A percentile compares a stretch with the other conserved stretches of the same genome.
These are phyloP conservation scores for Globisporangium solare DNA, from an alignment of 352 stramenopile genomes.

Conservation along the genomic window DNA sequence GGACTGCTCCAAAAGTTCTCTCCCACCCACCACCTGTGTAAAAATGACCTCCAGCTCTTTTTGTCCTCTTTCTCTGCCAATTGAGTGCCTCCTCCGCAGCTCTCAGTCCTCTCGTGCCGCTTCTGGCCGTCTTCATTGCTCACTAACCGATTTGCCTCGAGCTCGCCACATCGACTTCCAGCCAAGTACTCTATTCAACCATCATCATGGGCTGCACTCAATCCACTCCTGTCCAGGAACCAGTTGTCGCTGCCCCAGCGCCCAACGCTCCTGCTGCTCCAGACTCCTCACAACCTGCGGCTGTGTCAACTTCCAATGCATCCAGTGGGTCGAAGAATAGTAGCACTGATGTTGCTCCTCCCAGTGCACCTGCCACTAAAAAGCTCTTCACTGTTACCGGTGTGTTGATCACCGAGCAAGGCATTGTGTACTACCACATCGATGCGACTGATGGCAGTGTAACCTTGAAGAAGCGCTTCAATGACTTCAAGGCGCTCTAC, in stretches of 20 bases:
- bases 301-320: constrained; percentile 10
- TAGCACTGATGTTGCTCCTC: neutral
- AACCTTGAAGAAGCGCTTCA: constrained; percentile 68
- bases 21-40: neutral
- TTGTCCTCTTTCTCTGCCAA: neutral
- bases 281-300: constrained; percentile 8
- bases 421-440: constrained; percentile 70
- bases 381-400: constrained; percentile 42
- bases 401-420: constrained; percentile 55
- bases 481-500: constrained; percentile 79
- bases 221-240: constrained; percentile 53
- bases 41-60: too few relatives aligned
- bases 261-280: constrained; percentile 15
- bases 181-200: constrained; percentile 15
- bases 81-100: neutral
- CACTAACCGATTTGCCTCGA: constrained; percentile 10
- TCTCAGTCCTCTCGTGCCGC: neutral
- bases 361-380: constrained; percentile 10
- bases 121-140: neutral
- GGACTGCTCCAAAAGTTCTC: neutral
- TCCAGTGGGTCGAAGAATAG: constrained; percentile 5
- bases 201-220: constrained; percentile 66
- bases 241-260: constrained; percentile 16
- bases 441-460: constrained; percentile 29
- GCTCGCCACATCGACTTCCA: constrained; percentile 7